Evolutionary conservation across 805 yeast species (phyloP).

Genomic region (Kluyveromyces dobzhanskii): DNA sequence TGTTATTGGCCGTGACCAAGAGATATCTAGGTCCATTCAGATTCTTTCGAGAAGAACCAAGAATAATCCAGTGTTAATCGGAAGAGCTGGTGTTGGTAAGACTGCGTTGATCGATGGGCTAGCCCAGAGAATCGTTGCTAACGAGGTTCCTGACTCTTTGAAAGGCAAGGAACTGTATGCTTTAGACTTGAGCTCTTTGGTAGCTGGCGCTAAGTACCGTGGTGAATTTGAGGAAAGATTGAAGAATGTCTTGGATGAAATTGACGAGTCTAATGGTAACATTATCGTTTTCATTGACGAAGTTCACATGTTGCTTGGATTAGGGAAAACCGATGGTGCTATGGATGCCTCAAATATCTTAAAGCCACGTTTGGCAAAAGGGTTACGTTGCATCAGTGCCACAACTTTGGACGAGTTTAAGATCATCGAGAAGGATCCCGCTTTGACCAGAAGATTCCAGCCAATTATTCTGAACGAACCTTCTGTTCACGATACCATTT

Average conservation of each 20-base stretch:
- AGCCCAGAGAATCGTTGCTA: slow-evolving; percentile 85
- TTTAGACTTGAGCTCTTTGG: slow-evolving; percentile 78
- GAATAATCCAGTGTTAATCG: slow-evolving; percentile 91
- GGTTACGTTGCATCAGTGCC: slow-evolving; percentile 93
- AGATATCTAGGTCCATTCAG: slow-evolving; percentile 86
- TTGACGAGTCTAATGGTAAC: slow-evolving; percentile 67
- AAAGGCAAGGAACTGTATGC: slow-evolving; percentile 78
- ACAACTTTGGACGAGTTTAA: slow-evolving; percentile 93
- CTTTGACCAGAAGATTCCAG: slow-evolving; percentile 88
- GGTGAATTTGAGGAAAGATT: slow-evolving; percentile 94
- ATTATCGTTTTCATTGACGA: slow-evolving; percentile 85
- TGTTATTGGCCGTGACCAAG: slow-evolving; percentile 94
- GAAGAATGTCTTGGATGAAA: slow-evolving; percentile 72
- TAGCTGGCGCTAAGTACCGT: slow-evolving; percentile 90
- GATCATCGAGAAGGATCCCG: slow-evolving; percentile 94
- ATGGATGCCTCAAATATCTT: slow-evolving; percentile 91
- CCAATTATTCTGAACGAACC: slow-evolving; percentile 85
- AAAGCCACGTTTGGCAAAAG: slow-evolving; percentile 91
- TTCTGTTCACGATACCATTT: slow-evolving; percentile 79
- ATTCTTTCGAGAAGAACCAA: slow-evolving; percentile 87
- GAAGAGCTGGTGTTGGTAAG: slow-evolving; percentile 97
- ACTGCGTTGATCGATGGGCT: slow-evolving; percentile 95
- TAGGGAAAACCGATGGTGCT: slow-evolving; percentile 90
- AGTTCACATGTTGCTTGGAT: slow-evolving; percentile 77
- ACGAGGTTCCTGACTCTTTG: slow-evolving; percentile 93